Base-by-base conservation (phyloP, 2,329 filamentous ascomycete species). In the Cryphonectria carpinicola region DNA sequence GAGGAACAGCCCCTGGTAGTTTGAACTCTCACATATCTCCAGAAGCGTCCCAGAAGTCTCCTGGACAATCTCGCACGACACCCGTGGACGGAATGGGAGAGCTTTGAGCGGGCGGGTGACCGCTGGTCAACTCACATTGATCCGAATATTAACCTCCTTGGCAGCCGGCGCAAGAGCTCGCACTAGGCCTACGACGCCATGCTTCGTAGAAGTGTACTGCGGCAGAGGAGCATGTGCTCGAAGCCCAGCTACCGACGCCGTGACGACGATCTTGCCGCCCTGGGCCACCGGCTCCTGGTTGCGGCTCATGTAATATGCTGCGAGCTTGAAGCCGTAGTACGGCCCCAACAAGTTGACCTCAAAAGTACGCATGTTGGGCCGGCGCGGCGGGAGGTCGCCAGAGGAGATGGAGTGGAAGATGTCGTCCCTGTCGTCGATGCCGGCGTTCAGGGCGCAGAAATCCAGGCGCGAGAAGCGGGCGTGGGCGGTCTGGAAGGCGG, bases 271-370 rank as follows among this genome's bases (percentile, higher is more conserved):
- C 60, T 68, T 68, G 46, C 67, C 66, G 32, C 66, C 65, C 17
- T 32, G 54, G 25, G 54, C 11, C 65, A 19, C 66, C 32, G 43
- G 14, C 28, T 61, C 58, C 13, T 28, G 61, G 58, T 56, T 62
- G n/a, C 63, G 66, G 60, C 67, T 68, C 67, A 68, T 68, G 67
- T 68, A 64, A 46, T 68, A 60, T 2, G 67, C 67, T 32, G 67
- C 60, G 46, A 68, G 67, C n/a, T 68, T 68, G 43, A 68, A n/a
- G 60, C 67, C 67, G 60, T 68, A 68, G 56, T 68, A 68, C 14
- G 67, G 67, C 2, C 58, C 60, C 4, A 52, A 56, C 4, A 68
- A 60, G 35, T 68, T 68, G 43, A 68, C 67, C 43, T 49, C 67
- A 25, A 68, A 68, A n/a, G 67, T 64, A 6, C 41, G 67, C 67